These are phyloP conservation scores for Apiotrichum sp. DNA, from an alignment of 1,284 basidiomycete species.

Conservation along the genomic window DNA sequence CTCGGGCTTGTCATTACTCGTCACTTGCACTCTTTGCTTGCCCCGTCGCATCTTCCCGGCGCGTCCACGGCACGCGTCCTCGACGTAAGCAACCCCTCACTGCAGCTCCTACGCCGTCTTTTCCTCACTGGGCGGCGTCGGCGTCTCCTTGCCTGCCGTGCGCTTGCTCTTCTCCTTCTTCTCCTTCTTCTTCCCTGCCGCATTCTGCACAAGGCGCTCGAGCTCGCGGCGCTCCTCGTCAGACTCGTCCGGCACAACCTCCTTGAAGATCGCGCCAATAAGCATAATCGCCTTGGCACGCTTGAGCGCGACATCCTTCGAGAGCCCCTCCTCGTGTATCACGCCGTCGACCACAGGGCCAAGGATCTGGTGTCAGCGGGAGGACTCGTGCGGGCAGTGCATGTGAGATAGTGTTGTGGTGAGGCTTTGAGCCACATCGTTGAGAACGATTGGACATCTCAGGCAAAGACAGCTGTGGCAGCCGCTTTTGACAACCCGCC, in stretches of 20 bases:
- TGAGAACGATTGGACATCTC: too few relatives aligned
- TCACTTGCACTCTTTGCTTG: too few relatives aligned
- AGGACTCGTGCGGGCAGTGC: neutral
- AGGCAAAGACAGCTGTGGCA: too few relatives aligned
- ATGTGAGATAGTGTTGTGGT: too few relatives aligned
- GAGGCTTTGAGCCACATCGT: too few relatives aligned
- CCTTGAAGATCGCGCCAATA: slow-evolving; percentile 80
- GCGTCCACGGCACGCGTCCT: too few relatives aligned
- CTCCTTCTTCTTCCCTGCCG: slow-evolving; percentile 48
- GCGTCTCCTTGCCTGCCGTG: neutral
- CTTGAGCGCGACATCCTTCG: slow-evolving; percentile 64
- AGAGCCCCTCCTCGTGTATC: slow-evolving; percentile 64
- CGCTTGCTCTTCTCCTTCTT: slow-evolving; percentile 21
- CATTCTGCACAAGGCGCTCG: slow-evolving; percentile 56
- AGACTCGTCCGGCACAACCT: slow-evolving; percentile 72
- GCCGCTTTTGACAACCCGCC: too few relatives aligned
- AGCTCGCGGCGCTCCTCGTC: slow-evolving; percentile 88
- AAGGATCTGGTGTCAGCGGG: slow-evolving; percentile 37
- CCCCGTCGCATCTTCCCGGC: too few relatives aligned
- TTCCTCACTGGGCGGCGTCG: neutral
- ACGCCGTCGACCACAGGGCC: slow-evolving; percentile 69
- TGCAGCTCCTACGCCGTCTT: neutral
- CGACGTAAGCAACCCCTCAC: too few relatives aligned
- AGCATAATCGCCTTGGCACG: slow-evolving; percentile 81
- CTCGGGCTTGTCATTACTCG: too few relatives aligned